These are phyloP conservation scores for Phytophthora uliginosa DNA, from an alignment of 352 stramenopile species.

Conservation along the genomic window DNA sequence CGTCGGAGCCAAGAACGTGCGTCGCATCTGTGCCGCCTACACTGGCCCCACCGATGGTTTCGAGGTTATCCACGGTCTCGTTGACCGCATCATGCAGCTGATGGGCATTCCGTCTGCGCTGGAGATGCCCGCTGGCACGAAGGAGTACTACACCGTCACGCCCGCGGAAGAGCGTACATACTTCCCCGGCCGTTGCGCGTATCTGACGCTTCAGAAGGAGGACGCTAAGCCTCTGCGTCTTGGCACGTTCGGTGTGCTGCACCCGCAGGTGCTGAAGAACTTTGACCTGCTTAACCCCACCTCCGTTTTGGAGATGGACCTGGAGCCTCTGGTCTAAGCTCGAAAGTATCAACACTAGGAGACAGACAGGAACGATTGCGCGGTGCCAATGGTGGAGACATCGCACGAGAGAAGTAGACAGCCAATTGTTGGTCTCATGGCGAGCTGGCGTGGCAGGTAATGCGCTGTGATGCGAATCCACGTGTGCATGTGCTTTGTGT, in stretches of 20 bases:
- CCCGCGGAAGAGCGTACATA: constrained; percentile 86
- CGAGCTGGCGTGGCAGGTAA: constrained; percentile 30
- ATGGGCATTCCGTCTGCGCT: constrained; percentile 92
- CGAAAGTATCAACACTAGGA: constrained; percentile 23
- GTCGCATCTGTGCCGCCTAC: constrained; percentile 97
- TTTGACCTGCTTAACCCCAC: constrained; percentile 98
- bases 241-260: constrained; percentile 98
- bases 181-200: constrained; percentile 97
- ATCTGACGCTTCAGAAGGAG: constrained; percentile 93
- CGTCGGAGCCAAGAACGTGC: constrained; percentile 97
- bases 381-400: constrained; percentile 11
- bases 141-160: constrained; percentile 85
- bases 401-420: constrained; percentile 29
- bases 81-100: constrained; percentile 99
- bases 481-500: constrained; percentile 35
- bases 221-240: constrained; percentile 82
- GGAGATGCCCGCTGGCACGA: constrained; percentile 67
- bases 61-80: constrained; percentile 99
- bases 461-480: constrained; percentile 36
- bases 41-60: constrained; percentile 98
- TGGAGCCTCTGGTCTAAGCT: constrained; percentile 97
- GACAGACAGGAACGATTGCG: constrained; percentile 18
- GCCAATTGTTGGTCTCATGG: constrained; percentile 17
- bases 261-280: constrained; percentile 98
- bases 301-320: constrained; percentile 98